Evolutionary conservation across 2,329 filamentous ascomycete genomes (phyloP).

Genomic region (Sporothrix pallida): DNA sequence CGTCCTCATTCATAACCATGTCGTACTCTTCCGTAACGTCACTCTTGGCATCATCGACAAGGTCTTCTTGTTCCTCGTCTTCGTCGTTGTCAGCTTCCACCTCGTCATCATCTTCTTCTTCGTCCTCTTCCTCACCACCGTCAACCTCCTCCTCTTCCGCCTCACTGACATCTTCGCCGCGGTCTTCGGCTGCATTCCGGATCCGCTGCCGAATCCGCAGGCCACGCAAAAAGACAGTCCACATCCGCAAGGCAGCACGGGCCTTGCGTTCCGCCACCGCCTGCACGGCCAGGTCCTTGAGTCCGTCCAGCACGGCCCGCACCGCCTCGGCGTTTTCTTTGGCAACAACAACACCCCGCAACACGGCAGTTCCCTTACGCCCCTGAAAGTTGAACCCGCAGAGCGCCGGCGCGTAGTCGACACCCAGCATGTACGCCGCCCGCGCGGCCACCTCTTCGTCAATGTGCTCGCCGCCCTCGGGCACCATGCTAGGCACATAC

Average conservation of each 20-base stretch:
- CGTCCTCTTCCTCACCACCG: neutral
- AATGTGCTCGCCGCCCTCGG: constrained; percentile 78
- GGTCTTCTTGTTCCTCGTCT: constrained; percentile 32
- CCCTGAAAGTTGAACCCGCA: constrained; percentile 90
- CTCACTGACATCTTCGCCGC: constrained; percentile 52
- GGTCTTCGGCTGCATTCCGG: constrained; percentile 60
- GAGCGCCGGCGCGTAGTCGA: constrained; percentile 89
- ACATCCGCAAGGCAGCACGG: constrained; percentile 67
- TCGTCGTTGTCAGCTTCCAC: constrained; percentile 31
- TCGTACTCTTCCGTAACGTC: constrained; percentile 44
- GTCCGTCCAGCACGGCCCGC: constrained; percentile 67
- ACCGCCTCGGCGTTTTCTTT: constrained; percentile 74
- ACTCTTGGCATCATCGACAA: constrained; percentile 38
- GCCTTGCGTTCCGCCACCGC: constrained; percentile 68
- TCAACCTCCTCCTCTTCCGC: constrained; percentile 32
- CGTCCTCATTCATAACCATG: constrained; percentile 43
- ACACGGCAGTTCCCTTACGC: constrained; percentile 81
- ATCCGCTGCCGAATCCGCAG: constrained; percentile 78
- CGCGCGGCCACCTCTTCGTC: constrained; percentile 63
- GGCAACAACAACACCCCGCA: constrained; percentile 79
- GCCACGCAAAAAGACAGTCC: constrained; percentile 78
- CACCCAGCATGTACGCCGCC: constrained; percentile 75
- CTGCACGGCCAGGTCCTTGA: constrained; percentile 70
- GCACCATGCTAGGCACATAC: constrained; percentile 91
- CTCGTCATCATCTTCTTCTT: constrained; percentile 21